Conservation (phyloP, 2,329 filamentous ascomycete species). For the Lasiodiplodia sp. region DNA sequence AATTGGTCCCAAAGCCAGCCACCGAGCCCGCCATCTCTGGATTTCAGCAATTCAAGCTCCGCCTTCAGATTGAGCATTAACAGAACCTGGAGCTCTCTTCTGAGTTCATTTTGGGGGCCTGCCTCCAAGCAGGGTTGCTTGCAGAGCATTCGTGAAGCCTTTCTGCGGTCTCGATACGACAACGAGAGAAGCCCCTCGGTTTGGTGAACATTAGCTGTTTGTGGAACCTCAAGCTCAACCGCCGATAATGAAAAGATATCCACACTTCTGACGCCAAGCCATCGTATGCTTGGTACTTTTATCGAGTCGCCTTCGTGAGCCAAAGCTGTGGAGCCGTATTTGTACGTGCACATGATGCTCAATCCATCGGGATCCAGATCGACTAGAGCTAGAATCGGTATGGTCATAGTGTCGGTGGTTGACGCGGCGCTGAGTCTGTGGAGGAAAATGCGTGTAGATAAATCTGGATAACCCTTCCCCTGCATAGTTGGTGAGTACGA, state of each 20-base stretch:
- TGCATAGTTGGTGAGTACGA: constrained; percentile 44
- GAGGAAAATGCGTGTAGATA: constrained; percentile 72
- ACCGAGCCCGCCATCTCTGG: constrained; percentile 41
- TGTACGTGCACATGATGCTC: constrained; percentile 76
- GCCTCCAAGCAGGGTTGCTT: constrained; percentile 44
- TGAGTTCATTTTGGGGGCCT: constrained; percentile 50
- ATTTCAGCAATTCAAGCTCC: constrained; percentile 76
- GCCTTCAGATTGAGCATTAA: constrained; percentile 76
- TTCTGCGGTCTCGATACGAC: constrained; percentile 63
- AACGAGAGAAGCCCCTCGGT: constrained; percentile 58
- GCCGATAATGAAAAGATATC: constrained; percentile 33
- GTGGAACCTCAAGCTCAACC: background rate
- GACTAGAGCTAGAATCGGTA: constrained; percentile 68
- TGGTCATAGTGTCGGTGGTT: constrained; percentile 34
- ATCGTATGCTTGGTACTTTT: constrained; percentile 61
- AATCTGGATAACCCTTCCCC: constrained; percentile 84
- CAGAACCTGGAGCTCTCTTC: constrained; percentile 73
- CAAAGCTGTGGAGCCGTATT: constrained; percentile 69
- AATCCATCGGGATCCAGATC: constrained; percentile 82
- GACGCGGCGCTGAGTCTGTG: constrained; percentile 50
- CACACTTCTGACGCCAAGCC: constrained; percentile 67
- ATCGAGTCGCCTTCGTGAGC: constrained; percentile 64
- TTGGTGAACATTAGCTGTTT: constrained; percentile 36
- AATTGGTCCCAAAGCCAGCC: constrained; percentile 35
- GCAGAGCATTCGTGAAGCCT: constrained; percentile 61